A percentile compares a stretch with the other conserved stretches of the same genome.
Evolutionary conservation across 345 rosid genomes (phyloP).

Genomic region (Nephelium lappaceum): DNA sequence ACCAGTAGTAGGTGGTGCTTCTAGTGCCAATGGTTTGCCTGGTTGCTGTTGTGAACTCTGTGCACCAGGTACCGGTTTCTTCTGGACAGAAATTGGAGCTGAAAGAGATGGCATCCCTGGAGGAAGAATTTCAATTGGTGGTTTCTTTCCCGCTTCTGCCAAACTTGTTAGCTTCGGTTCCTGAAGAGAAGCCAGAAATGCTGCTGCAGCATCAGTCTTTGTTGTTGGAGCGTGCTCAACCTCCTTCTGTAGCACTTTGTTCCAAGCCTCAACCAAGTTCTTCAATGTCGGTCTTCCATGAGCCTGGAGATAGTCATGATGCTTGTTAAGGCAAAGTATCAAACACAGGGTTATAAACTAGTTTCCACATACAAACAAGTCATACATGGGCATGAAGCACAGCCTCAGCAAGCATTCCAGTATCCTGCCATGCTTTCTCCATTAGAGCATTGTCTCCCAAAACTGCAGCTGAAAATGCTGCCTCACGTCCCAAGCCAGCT

Average conservation of each 20-base stretch:
- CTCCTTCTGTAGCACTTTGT: slow-evolving; percentile 85
- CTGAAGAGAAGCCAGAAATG: slow-evolving; percentile 87
- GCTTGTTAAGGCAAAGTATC: slow-evolving; percentile 21
- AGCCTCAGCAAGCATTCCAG: slow-evolving; percentile 99
- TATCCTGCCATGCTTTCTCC: slow-evolving; percentile 99
- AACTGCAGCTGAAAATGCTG: slow-evolving; percentile 94
- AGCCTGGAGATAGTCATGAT: slow-evolving; percentile 57
- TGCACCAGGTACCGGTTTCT: slow-evolving; percentile 53
- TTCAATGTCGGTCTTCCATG: slow-evolving; percentile 93
- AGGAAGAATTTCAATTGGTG: slow-evolving; percentile 86
- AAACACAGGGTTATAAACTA: not conserved
- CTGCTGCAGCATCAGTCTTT: slow-evolving; percentile 91
- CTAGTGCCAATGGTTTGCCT: slow-evolving; percentile 54
- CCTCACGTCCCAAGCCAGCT: slow-evolving; percentile 92
- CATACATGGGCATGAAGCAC: slow-evolving; percentile 98
- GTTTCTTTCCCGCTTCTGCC: slow-evolving; percentile 81
- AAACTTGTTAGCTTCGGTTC: slow-evolving; percentile 88
- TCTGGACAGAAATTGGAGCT: slow-evolving; percentile 69
- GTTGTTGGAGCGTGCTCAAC: slow-evolving; percentile 69
- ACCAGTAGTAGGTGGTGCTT: slow-evolving; percentile 55
- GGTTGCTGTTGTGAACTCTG: slow-evolving; percentile 62
- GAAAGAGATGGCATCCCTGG: slow-evolving; percentile 92
- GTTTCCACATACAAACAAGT: slow-evolving; percentile 9
- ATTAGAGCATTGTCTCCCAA: slow-evolving; percentile 95
- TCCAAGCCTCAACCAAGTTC: slow-evolving; percentile 90